A percentile compares a stretch with the other conserved stretches of the same genome.
Conservation (phyloP, 2,329 filamentous ascomycete genomes). For the Ophiostoma perfectum region DNA sequence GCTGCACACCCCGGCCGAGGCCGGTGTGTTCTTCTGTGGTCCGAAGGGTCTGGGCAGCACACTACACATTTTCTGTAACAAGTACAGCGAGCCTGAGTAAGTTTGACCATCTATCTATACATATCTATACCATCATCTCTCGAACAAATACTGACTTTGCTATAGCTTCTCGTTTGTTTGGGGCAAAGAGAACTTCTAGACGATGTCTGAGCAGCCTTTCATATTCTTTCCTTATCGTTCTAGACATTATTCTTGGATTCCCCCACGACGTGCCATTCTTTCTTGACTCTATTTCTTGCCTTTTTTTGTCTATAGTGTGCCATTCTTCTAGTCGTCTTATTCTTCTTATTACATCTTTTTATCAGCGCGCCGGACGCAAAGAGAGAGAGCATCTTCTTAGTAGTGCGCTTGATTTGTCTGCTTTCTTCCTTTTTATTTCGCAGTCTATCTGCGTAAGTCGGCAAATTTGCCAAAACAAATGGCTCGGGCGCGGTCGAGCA, state of each 20-base stretch:
- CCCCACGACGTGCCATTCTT: constrained; percentile 17
- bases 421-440: no score
- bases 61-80: constrained; percentile 79
- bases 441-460: no score
- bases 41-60: constrained; percentile 72
- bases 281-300: constrained; percentile 15
- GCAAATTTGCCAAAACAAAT: no score
- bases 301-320: constrained; percentile 20
- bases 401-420: not conserved
- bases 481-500: no score
- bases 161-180: constrained; percentile 59
- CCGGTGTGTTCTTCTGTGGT: constrained; percentile 79
- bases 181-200: constrained; percentile 65
- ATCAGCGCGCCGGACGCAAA: constrained; percentile 26
- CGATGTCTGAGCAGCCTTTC: not conserved
- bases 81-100: constrained; percentile 77
- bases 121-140: not conserved
- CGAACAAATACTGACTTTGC: not conserved
- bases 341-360: constrained; percentile 9
- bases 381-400: constrained; percentile 10
- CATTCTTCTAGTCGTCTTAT: constrained; percentile 13
- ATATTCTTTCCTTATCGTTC: constrained; percentile 10
- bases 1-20: constrained; percentile 66
- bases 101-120: constrained; percentile 32
- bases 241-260: constrained; percentile 24